Evolutionary conservation across 1,139 yeast species (phyloP), one percentile per base, ranked within the genome.

Genomic region (Kurtzmaniella quercitrusa): DNA sequence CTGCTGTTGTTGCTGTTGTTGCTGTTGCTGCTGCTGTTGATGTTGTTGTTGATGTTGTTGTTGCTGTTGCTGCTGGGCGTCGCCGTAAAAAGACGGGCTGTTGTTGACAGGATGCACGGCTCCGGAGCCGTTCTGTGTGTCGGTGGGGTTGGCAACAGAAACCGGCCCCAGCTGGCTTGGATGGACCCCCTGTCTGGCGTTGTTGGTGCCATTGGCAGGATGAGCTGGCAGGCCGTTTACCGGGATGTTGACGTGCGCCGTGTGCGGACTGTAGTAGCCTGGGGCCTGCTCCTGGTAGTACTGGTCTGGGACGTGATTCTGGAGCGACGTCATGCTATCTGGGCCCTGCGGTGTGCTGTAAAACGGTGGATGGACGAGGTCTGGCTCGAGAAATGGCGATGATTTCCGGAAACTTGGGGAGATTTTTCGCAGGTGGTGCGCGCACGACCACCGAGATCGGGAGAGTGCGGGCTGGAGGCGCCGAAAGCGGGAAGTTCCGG

Each of bases 281-380:
- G 57, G 46, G 2, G 55, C 57, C 31, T 58, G 65, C 12, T 65
- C 70, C 34, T 59, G 66, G 53, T 66, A 68, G 48, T 65, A 66
- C 7, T 50, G 31, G 14, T 63, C 70, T 36, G 54, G 53, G 11
- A 62, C 66, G 19, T 64, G 60, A 40, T 59, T 60, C 42, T 66
- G 72, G 47, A 68, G 60, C 15, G 70, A 65, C 12, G 71, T 62
- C 70, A 66, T 66, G 16, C 36, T 37, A 16, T 31, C 37, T 14
- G 37, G 24, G 37, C 16, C 16, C 39, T 40, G 24, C 24, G 12
- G 19, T 23, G 38, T 41, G 25, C 12, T 17, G 10, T 10, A 11
- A 31, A 11, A 3, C 27, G 19, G 27, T 36, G 14, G 15, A 7
- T 17, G n/a, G 11, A 19, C 3, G 23, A 5, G 16, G 9, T 38